Conservation (phyloP, 306 rosid genomes). For the Abrus precatorius region DNA sequence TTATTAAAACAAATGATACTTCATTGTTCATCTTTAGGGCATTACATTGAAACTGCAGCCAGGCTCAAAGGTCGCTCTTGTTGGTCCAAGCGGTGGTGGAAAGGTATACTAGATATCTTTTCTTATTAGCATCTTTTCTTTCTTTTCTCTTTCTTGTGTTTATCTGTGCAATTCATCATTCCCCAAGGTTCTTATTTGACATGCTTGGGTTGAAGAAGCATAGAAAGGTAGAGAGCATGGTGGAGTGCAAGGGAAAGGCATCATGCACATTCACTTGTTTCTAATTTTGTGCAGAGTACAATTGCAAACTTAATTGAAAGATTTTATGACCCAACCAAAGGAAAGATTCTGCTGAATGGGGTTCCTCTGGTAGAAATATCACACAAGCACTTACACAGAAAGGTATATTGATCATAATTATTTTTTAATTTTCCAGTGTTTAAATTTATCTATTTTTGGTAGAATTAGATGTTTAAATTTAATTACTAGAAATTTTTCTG, state of each 20-base stretch:
- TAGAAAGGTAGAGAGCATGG: conserved; percentile 5
- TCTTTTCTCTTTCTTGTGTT: background rate
- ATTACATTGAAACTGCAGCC: conserved; percentile 74
- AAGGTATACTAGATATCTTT: conserved; percentile 58
- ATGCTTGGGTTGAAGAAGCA: conserved; percentile 41
- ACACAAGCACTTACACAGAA: conserved; percentile 77
- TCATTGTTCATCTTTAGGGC: conserved; percentile 62
- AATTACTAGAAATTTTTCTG: background rate
- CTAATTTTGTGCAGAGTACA: conserved; percentile 73
- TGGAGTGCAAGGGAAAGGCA: conserved; percentile 30
- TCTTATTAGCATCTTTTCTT: conserved; percentile 22
- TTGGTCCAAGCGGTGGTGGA: conserved; percentile 96
- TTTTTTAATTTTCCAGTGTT: background rate
- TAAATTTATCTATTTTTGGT: background rate
- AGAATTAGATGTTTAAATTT: conserved; percentile 8
- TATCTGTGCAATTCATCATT: conserved; percentile 33
- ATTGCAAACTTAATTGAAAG: conserved; percentile 92
- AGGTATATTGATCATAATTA: conserved; percentile 54
- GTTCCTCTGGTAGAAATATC: conserved; percentile 82
- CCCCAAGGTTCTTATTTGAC: conserved; percentile 28
- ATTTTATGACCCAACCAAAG: conserved; percentile 85
- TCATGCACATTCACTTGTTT: conserved; percentile 16
- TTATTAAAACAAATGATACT: conserved; percentile 16
- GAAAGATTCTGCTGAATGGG: conserved; percentile 75
- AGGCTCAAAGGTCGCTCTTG: conserved; percentile 87